Evolutionary conservation across 2,329 filamentous ascomycete genomes (phyloP), one percentile per base, ranked within the genome.

Genomic region (Aspergillus novofumigatus): DNA sequence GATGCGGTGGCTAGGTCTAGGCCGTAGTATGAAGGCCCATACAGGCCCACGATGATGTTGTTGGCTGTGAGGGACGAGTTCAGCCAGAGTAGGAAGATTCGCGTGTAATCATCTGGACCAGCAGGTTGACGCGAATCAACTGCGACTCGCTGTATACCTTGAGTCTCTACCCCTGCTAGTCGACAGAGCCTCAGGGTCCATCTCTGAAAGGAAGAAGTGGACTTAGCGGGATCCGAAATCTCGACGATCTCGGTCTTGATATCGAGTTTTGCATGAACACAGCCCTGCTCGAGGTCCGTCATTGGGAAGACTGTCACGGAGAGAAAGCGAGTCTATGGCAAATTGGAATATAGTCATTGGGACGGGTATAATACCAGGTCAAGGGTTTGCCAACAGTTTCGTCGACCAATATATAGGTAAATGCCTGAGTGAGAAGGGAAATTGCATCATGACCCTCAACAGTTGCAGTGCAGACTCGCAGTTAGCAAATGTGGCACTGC

Each of bases 1-100:
- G 69, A 69, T 2, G 70, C 67, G 62, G 77, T 74, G 10, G 59
- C 63, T 63, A 75, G 76, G n/a, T 72, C 67, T 7, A 78, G 65
- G 0, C 64, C 62, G 45, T 72, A 69, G 1, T 73, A 66, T 2
- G 75, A 53, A 7, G 74, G 74, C 7, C 76, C 74, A 21, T 75
- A 69, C 20, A 76, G 65, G 5, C 73, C 75, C 5, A 75, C 65
- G 21, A 72, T 63, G 25, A 77, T 68, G 54, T 77, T 77, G 57
- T 74, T 76, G 0, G 66, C 69, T 0, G 69, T 69, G 51, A 75
- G 61, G 32, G 69, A 68, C 56, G 72, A 71, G 44, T 70, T 72
- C 49, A 74, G 70, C 72, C 72, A 75, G 41, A 75, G 58, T 38
- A 66, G 57, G 45, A 66, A 58, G 58, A 70, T 71, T 9, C 45